Evolutionary conservation across 2,329 filamentous ascomycete genomes (phyloP).

Genomic region (Trichocomaceae sp.): DNA sequence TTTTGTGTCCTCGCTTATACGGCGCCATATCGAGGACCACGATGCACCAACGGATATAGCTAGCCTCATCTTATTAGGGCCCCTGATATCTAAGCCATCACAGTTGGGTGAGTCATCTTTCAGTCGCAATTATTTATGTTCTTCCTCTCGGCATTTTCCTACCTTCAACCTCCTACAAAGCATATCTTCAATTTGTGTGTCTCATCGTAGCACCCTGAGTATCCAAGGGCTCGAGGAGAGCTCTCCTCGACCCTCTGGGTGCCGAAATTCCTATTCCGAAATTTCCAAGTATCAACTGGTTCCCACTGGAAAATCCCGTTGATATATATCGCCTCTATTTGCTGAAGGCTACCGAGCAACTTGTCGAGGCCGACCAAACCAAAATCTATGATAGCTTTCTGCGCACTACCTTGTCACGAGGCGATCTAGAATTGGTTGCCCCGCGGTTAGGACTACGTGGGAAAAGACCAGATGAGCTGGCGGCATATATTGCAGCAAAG

Average conservation of each 20-base stretch:
- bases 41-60: too few species aligned
- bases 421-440: background rate
- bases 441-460: background rate
- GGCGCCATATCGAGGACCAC: too few species aligned
- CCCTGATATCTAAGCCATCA: too few species aligned
- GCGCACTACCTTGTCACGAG: background rate
- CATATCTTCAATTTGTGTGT: too few species aligned
- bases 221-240: background rate
- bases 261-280: background rate
- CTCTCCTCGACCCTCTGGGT: background rate
- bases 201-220: background rate
- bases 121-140: too few species aligned
- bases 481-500: background rate
- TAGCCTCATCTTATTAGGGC: too few species aligned
- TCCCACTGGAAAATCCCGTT: background rate
- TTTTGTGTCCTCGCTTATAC: too few species aligned
- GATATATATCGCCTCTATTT: background rate
- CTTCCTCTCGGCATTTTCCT: too few species aligned
- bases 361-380: too few species aligned
- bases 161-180: too few species aligned
- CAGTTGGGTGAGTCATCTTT: too few species aligned
- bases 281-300: background rate
- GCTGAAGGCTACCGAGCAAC: background rate
- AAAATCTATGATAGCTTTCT: too few species aligned
- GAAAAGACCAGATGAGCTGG: background rate